Conservation (phyloP, 164 flowering plant genomes). For the Magnolia officinalis region DNA sequence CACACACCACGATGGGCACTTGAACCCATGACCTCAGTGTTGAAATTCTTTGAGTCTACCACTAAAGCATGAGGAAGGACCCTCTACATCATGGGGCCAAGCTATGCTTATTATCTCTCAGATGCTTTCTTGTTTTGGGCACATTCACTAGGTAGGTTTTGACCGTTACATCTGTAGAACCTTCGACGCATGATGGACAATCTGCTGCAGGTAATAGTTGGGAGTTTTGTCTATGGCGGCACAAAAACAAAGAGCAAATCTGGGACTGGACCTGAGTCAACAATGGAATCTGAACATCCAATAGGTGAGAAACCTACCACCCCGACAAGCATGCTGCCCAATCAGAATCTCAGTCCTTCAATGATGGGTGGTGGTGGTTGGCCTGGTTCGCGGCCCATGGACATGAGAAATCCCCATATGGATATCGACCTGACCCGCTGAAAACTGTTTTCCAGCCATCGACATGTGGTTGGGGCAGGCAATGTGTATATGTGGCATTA, state of each 20-base stretch:
- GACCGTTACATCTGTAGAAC: no score
- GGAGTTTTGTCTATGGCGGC: slow-evolving; percentile 43
- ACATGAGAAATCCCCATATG: slow-evolving; percentile 42
- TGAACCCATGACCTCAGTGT: no score
- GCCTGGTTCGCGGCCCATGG: slow-evolving; percentile 53
- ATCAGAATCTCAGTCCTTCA: slow-evolving; percentile 32
- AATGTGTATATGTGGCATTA: slow-evolving; percentile 39
- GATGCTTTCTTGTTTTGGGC: no score
- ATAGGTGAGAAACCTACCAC: slow-evolving; percentile 31
- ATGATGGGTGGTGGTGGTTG: slow-evolving; percentile 34
- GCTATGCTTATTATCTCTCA: no score
- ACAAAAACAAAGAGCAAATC: slow-evolving; percentile 43
- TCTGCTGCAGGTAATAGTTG: slow-evolving; percentile 60
- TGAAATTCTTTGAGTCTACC: no score
- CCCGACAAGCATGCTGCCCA: slow-evolving; percentile 26
- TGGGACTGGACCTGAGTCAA: slow-evolving; percentile 23
- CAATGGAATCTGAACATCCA: slow-evolving; percentile 25
- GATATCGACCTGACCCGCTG: slow-evolving; percentile 79
- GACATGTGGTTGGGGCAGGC: slow-evolving; percentile 10
- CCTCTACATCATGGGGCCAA: no score
- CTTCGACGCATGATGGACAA: background rate
- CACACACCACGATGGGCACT: no score
- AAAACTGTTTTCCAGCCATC: slow-evolving; percentile 24
- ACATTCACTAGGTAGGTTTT: no score
- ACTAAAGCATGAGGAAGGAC: no score